A percentile compares a stretch with the other conserved stretches of the same genome.
Conservation (phyloP, 1,139 yeast genomes). For the Diutina rugosa region DNA sequence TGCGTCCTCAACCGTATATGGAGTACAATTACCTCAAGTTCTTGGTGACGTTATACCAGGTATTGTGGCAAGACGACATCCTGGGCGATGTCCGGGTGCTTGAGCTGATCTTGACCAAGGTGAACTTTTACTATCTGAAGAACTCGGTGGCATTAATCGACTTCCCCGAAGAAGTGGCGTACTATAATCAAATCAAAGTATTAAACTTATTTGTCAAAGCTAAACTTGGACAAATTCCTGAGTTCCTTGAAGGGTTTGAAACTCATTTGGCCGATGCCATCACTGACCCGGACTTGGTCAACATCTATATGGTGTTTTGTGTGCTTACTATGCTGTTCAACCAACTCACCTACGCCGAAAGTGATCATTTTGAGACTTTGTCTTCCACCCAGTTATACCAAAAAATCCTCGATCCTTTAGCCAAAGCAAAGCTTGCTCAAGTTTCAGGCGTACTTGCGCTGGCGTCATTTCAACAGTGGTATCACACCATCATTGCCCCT, state of each 20-base stretch:
- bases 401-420: not conserved
- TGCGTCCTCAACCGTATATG: not conserved
- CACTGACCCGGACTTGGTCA: not conserved
- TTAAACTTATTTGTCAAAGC: not conserved
- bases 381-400: not conserved
- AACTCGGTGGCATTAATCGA: not conserved
- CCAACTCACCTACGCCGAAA: not conserved
- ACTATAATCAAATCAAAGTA: not conserved
- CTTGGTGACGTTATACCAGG: not conserved
- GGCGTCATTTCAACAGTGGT: not conserved
- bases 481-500: not conserved
- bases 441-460: not conserved
- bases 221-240: not conserved
- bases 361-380: not conserved
- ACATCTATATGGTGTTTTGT: not conserved
- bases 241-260: not conserved
- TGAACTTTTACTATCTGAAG: not conserved
- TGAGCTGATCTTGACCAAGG: not conserved
- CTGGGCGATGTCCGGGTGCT: not conserved
- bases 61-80: not conserved
- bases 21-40: not conserved
- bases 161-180: not conserved
- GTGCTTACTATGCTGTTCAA: not conserved
- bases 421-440: not conserved
- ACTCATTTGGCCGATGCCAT: not conserved